Percentiles rank a stretch among this genome's conserved stretches.
phyloP scores from a whole-genome alignment of 169 alveolate genomes.

The Neospora caninum region DNA sequence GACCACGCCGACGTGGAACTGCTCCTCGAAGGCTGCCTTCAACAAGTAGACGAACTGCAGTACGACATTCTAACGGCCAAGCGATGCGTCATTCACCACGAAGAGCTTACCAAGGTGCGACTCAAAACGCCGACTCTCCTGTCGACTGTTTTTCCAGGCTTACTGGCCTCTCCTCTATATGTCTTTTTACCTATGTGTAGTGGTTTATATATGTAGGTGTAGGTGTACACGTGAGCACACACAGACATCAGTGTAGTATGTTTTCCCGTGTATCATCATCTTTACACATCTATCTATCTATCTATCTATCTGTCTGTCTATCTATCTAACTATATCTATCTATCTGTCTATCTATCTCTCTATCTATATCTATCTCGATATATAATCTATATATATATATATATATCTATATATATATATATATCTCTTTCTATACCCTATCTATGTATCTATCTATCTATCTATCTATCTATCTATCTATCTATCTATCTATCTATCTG shows the following conservation, averaged over 20 bases:
- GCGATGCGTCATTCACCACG: conserved; percentile 34
- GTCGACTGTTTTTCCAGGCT: too few species aligned
- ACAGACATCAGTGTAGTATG: too few species aligned
- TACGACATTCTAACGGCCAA: background rate
- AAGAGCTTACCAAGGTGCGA: conserved; percentile 27
- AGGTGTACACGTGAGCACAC: too few species aligned
- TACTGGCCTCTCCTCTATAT: background rate
- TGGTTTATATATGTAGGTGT: too few species aligned
- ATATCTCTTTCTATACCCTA: background rate
- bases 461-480: too few species aligned
- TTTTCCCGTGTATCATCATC: too few species aligned
- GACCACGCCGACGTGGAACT: conserved; percentile 37
- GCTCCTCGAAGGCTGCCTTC: conserved; percentile 4
- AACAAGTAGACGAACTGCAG: conserved; percentile 22
- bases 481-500: background rate
- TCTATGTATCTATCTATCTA: background rate
- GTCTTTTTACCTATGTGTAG: background rate
- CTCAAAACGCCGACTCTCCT: too few species aligned
- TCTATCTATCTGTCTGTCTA: background rate
- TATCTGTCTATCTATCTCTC: background rate
- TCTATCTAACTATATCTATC: background rate
- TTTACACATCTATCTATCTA: too few species aligned
- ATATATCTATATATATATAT: background rate
- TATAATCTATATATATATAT: background rate
- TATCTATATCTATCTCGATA: background rate